These are phyloP conservation scores for Fonsecaea nubica DNA, from an alignment of 2,329 filamentous ascomycete genomes.

Conservation along the genomic window DNA sequence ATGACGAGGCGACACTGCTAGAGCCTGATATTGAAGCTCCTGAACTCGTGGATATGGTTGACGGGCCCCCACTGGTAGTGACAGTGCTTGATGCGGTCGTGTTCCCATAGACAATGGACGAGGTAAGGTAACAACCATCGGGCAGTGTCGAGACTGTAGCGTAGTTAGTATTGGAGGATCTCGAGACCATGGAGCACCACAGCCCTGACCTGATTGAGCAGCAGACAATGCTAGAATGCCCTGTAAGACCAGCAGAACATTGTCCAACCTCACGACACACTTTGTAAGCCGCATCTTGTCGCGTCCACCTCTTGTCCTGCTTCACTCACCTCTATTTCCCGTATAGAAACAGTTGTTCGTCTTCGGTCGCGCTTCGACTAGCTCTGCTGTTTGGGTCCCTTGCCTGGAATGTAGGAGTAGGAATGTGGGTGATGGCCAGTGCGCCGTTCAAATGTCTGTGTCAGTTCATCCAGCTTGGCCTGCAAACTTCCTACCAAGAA, in stretches of 20 bases:
- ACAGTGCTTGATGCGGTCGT: conserved; percentile 5
- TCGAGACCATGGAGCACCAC: too few relatives aligned
- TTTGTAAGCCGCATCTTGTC: conserved; percentile 24
- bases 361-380: background rate
- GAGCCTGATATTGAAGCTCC: background rate
- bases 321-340: conserved; percentile 14
- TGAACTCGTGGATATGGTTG: conserved; percentile 10
- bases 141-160: conserved; percentile 18
- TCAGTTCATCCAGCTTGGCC: background rate
- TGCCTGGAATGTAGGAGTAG: conserved; percentile 27
- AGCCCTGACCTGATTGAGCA: conserved; percentile 26
- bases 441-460: conserved; percentile 12
- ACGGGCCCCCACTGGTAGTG: background rate
- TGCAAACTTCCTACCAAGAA: too few relatives aligned
- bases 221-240: conserved; percentile 14
- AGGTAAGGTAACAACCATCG: conserved; percentile 25
- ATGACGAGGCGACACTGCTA: background rate
- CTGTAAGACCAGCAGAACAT: conserved; percentile 12
- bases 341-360: background rate
- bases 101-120: conserved; percentile 32
- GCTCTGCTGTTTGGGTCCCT: background rate
- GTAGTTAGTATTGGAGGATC: conserved; percentile 1
- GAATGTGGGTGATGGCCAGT: conserved; percentile 28
- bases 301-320: background rate
- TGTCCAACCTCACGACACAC: conserved; percentile 4